Evolutionary conservation across 495 filamentous ascomycete species (phyloP).

Genomic region (Arthonia radiata): DNA sequence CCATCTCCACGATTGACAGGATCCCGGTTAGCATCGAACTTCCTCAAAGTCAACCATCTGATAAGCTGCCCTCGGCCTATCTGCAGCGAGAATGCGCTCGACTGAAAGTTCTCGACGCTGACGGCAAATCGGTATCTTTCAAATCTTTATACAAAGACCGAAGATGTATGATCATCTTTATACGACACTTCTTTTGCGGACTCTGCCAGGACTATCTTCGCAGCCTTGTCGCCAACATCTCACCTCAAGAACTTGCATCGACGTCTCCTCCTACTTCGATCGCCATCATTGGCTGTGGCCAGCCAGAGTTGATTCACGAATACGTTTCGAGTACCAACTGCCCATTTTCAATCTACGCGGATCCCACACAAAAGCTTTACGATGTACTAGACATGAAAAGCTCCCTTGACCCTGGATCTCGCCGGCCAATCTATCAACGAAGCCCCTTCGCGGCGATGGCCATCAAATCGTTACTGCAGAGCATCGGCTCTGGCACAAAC

Average conservation of each 20-base stretch:
- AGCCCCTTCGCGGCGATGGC: conserved; percentile 21
- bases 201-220: conserved; percentile 54
- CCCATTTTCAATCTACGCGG: conserved; percentile 60
- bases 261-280: conserved; percentile 36
- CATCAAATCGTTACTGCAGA: conserved; percentile 27
- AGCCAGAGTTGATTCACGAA: conserved; percentile 41
- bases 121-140: conserved; percentile 39
- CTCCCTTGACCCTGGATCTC: conserved; percentile 32
- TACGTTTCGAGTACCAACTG: conserved; percentile 39
- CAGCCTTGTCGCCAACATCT: conserved; percentile 33
- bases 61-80: no score
- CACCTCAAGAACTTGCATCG: conserved; percentile 22
- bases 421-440: conserved; percentile 39
- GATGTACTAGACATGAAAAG: conserved; percentile 42
- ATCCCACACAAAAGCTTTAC: conserved; percentile 48
- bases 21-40: no score
- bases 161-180: conserved; percentile 37
- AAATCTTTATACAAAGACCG: conserved; percentile 30
- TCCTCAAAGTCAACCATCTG: no score
- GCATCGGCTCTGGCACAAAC: conserved; percentile 23
- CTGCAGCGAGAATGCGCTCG: no score
- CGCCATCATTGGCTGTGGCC: conserved; percentile 54
- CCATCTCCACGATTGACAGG: no score
- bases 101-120: conserved; percentile 35
- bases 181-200: conserved; percentile 79